These are phyloP conservation scores for Liquidambar formosana DNA, from an alignment of 164 flowering plant species.

Conservation along the genomic window DNA sequence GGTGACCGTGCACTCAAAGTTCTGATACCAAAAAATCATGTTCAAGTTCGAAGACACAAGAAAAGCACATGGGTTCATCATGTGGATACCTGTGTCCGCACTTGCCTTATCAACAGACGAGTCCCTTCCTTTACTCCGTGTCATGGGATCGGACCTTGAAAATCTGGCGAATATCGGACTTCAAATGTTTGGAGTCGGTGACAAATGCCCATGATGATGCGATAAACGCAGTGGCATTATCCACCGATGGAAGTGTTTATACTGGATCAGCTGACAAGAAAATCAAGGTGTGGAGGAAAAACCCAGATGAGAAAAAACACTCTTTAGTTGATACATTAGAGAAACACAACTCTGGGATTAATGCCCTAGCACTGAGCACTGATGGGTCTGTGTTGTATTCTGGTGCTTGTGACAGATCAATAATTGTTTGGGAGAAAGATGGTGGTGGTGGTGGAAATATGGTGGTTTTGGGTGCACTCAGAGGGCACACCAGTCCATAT, in stretches of 20 bases:
- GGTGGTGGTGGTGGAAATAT: conserved; percentile 26
- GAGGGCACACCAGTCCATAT: conserved; percentile 72
- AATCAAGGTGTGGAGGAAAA: conserved; percentile 80
- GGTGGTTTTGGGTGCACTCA: conserved; percentile 56
- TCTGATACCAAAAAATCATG: conserved; percentile 59
- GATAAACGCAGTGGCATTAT: conserved; percentile 64
- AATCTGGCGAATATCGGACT: conserved; percentile 70
- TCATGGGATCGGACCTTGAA: conserved; percentile 94
- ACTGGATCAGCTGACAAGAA: conserved; percentile 91
- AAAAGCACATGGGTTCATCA: conserved; percentile 86
- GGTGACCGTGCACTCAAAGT: conserved; percentile 54
- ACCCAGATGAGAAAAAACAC: conserved; percentile 47
- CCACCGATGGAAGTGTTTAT: conserved; percentile 59
- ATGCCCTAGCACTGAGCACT: conserved; percentile 63
- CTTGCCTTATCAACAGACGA: conserved; percentile 63
- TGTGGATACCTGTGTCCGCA: conserved; percentile 73
- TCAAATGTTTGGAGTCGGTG: conserved; percentile 77
- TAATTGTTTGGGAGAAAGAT: conserved; percentile 68
- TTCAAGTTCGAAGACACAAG: conserved; percentile 71
- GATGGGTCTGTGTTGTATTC: conserved; percentile 69
- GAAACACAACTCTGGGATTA: conserved; percentile 73
- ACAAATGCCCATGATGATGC: conserved; percentile 85
- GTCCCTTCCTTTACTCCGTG: conserved; percentile 69
- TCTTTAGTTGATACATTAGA: conserved; percentile 52
- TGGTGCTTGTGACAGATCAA: conserved; percentile 74